Evolutionary conservation across 306 rosid genomes (phyloP).

Genomic region (Psophocarpus tetragonolobus): DNA sequence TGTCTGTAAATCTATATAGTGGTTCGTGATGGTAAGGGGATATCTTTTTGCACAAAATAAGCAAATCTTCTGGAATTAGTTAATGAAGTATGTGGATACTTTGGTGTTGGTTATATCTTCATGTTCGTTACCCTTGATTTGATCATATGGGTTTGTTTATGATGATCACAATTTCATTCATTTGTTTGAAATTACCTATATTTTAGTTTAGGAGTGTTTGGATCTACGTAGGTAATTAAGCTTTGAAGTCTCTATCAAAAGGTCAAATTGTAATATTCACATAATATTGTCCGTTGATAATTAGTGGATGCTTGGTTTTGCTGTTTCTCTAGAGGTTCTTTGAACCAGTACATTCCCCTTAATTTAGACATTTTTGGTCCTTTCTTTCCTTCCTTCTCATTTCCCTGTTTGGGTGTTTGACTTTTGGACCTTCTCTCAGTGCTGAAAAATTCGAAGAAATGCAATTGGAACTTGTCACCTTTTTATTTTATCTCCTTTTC

Average conservation of each 20-base stretch:
- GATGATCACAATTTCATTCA: background rate
- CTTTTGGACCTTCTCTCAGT: conserved; percentile 1
- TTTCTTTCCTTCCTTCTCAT: background rate
- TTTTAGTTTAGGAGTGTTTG: conserved; percentile 23
- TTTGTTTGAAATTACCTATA: background rate
- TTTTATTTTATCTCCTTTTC: background rate
- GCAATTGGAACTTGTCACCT: conserved; percentile 15
- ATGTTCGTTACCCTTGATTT: conserved; percentile 6
- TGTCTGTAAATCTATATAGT: conserved; percentile 1
- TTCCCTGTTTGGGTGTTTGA: conserved; percentile 18
- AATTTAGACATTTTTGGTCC: background rate
- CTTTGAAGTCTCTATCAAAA: conserved; percentile 10
- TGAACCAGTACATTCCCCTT: conserved; percentile 16
- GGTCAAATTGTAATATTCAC: conserved; percentile 11
- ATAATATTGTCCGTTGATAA: background rate
- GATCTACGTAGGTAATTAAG: background rate
- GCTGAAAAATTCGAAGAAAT: conserved; percentile 19
- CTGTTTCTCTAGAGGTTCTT: conserved; percentile 26
- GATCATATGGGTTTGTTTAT: background rate
- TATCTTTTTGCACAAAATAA: conserved; percentile 10
- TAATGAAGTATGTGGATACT: background rate
- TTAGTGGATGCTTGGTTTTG: conserved; percentile 10
- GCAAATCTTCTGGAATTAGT: conserved; percentile 4
- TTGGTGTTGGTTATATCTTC: conserved; percentile 2
- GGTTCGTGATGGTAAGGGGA: background rate